Percentiles rank a stretch among this genome's conserved stretches.
phyloP scores from a whole-genome alignment of 768 basidiomycete species.

The Kwoniella botswanensis region DNA sequence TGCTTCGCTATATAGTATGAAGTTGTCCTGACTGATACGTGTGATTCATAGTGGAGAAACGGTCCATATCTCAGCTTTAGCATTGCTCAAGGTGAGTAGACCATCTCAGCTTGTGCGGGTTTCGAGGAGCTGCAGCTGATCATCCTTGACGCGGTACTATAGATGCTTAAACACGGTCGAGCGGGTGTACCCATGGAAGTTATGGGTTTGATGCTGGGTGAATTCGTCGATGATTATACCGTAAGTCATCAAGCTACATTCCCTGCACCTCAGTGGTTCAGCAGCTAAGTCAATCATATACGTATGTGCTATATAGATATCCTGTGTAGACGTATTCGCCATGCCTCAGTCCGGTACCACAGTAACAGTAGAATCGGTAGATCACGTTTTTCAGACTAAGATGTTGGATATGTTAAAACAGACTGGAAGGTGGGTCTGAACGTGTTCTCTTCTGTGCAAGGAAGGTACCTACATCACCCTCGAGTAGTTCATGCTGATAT shows the following conservation, averaged over 20 bases:
- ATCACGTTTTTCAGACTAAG: constrained; percentile 97
- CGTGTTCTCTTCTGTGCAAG: background rate
- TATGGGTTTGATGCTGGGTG: constrained; percentile 91
- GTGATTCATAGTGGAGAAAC: constrained; percentile 58
- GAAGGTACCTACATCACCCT: background rate
- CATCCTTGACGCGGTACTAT: constrained; percentile 6
- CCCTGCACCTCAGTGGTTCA: background rate
- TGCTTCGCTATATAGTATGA: background rate
- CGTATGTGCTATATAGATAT: constrained; percentile 35
- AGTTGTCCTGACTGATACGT: constrained; percentile 3
- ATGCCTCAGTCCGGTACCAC: constrained; percentile 99
- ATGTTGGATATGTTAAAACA: constrained; percentile 99
- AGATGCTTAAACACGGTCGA: constrained; percentile 99
- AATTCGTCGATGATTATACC: constrained; percentile 95
- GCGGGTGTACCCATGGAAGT: constrained; percentile 99
- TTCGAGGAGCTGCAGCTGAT: no score
- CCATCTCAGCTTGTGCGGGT: no score
- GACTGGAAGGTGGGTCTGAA: constrained; percentile 78
- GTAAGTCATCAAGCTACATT: constrained; percentile 41
- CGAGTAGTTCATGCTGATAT: background rate
- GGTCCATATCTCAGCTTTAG: constrained; percentile 95
- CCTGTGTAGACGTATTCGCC: constrained; percentile 92
- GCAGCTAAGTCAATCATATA: background rate
- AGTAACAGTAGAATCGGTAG: constrained; percentile 95
- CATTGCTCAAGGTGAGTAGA: constrained; percentile 81